These are phyloP conservation scores for Rhododendron ovatum DNA, from an alignment of 148 eudicot species.

Conservation along the genomic window DNA sequence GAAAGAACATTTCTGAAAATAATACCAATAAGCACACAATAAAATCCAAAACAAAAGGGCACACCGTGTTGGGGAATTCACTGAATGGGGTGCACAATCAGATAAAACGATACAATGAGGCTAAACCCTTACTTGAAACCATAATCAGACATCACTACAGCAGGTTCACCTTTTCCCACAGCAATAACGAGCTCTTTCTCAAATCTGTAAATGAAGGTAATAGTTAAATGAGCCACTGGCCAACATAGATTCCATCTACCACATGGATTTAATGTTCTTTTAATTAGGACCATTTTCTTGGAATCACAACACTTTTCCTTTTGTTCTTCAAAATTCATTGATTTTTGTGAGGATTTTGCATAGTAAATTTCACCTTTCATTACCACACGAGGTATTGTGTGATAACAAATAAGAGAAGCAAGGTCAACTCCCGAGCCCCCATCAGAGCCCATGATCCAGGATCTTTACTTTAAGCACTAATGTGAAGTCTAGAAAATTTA, in stretches of 20 bases:
- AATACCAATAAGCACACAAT: background rate
- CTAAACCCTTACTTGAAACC: constrained; percentile 65
- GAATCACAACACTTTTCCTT: background rate
- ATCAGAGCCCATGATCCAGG: background rate
- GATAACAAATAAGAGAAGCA: background rate
- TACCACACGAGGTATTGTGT: background rate
- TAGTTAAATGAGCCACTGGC: constrained; percentile 7
- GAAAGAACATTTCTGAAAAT: constrained; percentile 68
- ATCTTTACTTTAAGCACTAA: background rate
- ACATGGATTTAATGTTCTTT: background rate
- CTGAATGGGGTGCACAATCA: background rate
- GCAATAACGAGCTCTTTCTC: constrained; percentile 68
- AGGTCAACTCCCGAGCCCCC: background rate
- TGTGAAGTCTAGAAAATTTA: background rate
- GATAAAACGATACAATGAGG: background rate
- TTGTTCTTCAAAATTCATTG: background rate
- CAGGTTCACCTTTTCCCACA: constrained; percentile 95
- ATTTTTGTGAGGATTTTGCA: background rate
- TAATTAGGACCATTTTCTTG: background rate
- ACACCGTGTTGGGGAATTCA: background rate
- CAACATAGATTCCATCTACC: background rate
- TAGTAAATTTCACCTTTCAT: background rate
- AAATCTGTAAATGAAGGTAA: constrained; percentile 38
- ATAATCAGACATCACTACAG: constrained; percentile 73
- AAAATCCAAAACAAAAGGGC: background rate